A percentile compares a stretch with the other conserved stretches of the same genome.
Evolutionary conservation across 2,329 filamentous ascomycete genomes (phyloP).

Genomic region (Cladosporium sp.): DNA sequence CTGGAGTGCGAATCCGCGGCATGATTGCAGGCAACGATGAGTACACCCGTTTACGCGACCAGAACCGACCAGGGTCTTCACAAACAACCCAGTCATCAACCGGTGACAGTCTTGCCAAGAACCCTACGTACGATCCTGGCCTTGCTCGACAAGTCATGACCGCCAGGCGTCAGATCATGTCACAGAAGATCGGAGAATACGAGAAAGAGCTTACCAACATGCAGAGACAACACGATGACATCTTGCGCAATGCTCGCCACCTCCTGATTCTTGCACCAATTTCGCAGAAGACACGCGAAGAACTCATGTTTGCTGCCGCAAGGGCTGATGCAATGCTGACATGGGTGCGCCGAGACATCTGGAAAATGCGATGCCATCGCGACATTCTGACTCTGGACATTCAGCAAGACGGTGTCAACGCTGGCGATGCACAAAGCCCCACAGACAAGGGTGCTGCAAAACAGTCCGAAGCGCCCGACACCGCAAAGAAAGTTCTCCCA

Average conservation of each 20-base stretch:
- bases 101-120: constrained; percentile 66
- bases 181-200: constrained; percentile 74
- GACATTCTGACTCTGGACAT: constrained; percentile 83
- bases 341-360: constrained; percentile 91
- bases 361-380: constrained; percentile 83
- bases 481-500: constrained; percentile 22
- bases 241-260: constrained; percentile 85
- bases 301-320: constrained; percentile 77
- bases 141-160: constrained; percentile 81
- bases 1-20: constrained; percentile 84
- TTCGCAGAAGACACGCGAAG: constrained; percentile 81
- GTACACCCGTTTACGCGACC: constrained; percentile 48
- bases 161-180: constrained; percentile 77
- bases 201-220: constrained; percentile 69
- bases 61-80: constrained; percentile 63
- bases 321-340: constrained; percentile 83
- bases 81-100: constrained; percentile 63
- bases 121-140: constrained; percentile 47
- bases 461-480: constrained; percentile 16
- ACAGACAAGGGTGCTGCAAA: constrained; percentile 6
- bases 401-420: constrained; percentile 61
- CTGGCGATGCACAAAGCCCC: constrained; percentile 20
- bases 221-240: constrained; percentile 73
- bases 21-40: constrained; percentile 81
- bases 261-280: constrained; percentile 84